Evolutionary conservation across 2,329 filamentous ascomycete genomes (phyloP).

Genomic region (Rutstroemia sp.): DNA sequence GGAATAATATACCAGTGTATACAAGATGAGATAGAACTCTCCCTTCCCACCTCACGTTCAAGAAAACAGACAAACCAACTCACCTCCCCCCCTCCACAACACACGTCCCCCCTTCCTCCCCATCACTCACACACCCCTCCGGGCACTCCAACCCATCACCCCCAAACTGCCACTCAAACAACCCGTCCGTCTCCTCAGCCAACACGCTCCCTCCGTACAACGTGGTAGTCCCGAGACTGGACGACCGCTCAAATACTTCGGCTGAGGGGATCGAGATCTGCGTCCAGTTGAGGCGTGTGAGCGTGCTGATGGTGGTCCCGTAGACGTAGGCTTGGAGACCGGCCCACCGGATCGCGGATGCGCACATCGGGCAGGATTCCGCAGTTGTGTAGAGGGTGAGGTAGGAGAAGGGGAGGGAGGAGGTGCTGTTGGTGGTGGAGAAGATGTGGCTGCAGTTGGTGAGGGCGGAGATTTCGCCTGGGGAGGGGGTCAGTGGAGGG

Average conservation of each 20-base stretch:
- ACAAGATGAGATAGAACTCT: no score
- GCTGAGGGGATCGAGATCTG: not conserved
- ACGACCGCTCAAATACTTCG: not conserved
- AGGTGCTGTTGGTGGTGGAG: no score
- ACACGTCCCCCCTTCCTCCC: no score
- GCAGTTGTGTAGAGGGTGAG: conserved; percentile 42
- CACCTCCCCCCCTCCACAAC: no score
- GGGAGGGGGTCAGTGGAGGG: not conserved
- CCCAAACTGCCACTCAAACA: not conserved
- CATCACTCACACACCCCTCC: not conserved
- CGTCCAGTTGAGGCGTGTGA: not conserved
- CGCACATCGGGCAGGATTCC: conserved; percentile 50
- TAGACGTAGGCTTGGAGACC: conserved; percentile 35
- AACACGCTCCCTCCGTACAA: not conserved
- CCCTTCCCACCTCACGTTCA: no score
- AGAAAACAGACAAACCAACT: no score
- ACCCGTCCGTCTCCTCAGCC: not conserved
- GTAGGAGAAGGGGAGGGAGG: not conserved
- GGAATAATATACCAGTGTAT: no score
- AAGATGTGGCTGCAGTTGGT: not conserved
- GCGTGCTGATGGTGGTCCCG: not conserved
- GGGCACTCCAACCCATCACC: not conserved
- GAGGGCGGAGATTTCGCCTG: not conserved
- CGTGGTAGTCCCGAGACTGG: not conserved
- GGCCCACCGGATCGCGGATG: conserved; percentile 46